Evolutionary conservation across 495 filamentous ascomycete species (phyloP), one percentile per base, ranked within the genome.

Genomic region (Aspergillus sclerotiicarbonarius): DNA sequence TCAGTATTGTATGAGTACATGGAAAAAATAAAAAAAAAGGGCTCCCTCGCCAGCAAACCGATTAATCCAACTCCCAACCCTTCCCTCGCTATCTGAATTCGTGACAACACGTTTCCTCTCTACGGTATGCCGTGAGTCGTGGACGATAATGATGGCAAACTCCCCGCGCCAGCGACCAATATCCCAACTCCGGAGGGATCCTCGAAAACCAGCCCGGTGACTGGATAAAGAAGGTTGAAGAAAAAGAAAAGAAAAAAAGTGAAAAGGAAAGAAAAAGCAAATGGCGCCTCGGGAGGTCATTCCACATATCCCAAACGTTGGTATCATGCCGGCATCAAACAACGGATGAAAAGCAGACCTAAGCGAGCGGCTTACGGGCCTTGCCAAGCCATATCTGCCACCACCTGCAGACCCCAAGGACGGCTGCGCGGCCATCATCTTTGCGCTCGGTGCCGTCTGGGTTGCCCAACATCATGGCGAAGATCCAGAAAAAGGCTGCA

Each of bases 401-500:
- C 81, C 83, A 87, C 48, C 69, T 67, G 60, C 80, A 72, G 57
- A 88, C 81, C 5, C 78, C 79, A 19, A 88, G 68, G 10, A 88
- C 84, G 8, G 84, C 80, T 1, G 81, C 77, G 33, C 80, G 75
- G 8, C 85, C 85, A 60, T 87, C 85, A 54, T 87, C 82, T 49
- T 78, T 79, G 41, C 80, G 76, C 60, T 85, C 85, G 49, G 79
- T 81, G n/a, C 82, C 82, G 37, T 84, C 82, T 35, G 83, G 84
- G 64, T 87, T 82, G 1, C 85, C 85, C 39, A 88, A 65, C 9
- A 87, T 76, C 63, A 77, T 78, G 25, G 84, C 76, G 57, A 82
- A 85, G 54, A 84, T 67, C 85, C 85, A 88, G 71, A 87, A 88
- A 43, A 76, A 77, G 1, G 82, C 85, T 0, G 84, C 79, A 0